Evolutionary conservation across 176 grass and related monocot species (phyloP).

Genomic region (Leersia perrieri): DNA sequence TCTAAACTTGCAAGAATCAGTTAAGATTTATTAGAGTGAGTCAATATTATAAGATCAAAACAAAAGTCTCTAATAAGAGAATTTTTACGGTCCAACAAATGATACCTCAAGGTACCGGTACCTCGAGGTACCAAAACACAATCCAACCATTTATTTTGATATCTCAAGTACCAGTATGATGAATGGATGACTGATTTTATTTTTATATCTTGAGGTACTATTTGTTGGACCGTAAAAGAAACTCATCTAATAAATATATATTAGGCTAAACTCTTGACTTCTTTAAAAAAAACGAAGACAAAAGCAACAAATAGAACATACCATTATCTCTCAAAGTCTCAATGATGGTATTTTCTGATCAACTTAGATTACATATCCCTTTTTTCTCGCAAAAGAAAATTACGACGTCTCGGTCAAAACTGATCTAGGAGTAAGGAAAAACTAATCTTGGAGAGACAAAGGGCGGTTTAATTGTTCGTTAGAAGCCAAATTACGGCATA

Average conservation of each 20-base stretch:
- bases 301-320: not conserved
- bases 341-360: not conserved
- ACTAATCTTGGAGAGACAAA: conserved; percentile 38
- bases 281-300: too few relatives aligned
- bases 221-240: too few relatives aligned
- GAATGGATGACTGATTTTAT: too few relatives aligned
- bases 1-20: not conserved
- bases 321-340: not conserved
- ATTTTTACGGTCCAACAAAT: too few relatives aligned
- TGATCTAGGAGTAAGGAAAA: conserved; percentile 34
- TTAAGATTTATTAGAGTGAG: not conserved
- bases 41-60: not conserved
- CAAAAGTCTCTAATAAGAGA: too few relatives aligned
- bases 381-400: not conserved
- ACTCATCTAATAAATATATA: too few relatives aligned
- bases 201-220: too few relatives aligned
- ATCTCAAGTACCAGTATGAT: too few relatives aligned
- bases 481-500: conserved; percentile 31
- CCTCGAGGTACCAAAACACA: too few relatives aligned
- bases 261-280: too few relatives aligned
- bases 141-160: too few relatives aligned
- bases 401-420: conserved; percentile 36
- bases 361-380: not conserved
- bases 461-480: conserved; percentile 22
- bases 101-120: too few relatives aligned